Evolutionary conservation across 2,329 filamentous ascomycete genomes (phyloP).

Genomic region (Penicillium corylophilum): DNA sequence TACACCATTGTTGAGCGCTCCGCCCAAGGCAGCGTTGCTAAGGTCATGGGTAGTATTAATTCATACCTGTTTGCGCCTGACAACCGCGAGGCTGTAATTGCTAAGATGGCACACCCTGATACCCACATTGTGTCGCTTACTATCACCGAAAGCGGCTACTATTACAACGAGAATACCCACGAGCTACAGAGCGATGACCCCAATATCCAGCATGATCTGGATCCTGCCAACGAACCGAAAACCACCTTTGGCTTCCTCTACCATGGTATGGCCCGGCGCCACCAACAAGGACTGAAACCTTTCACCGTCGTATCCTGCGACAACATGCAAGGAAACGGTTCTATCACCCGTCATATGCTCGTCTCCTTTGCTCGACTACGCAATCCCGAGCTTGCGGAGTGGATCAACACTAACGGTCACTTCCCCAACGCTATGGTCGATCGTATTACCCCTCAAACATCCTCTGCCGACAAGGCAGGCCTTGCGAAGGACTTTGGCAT

Average conservation of each 20-base stretch:
- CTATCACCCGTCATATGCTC: slow-evolving; percentile 55
- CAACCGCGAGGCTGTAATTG: slow-evolving; percentile 52
- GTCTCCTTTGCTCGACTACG: slow-evolving; percentile 50
- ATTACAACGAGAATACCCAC: slow-evolving; percentile 59
- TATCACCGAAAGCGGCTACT: slow-evolving; percentile 59
- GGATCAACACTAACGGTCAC: slow-evolving; percentile 49
- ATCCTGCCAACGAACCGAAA: slow-evolving; percentile 45
- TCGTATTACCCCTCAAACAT: slow-evolving; percentile 55
- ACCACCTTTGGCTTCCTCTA: slow-evolving; percentile 57
- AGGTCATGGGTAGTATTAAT: slow-evolving; percentile 54
- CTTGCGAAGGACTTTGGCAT: slow-evolving; percentile 49
- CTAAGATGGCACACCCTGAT: slow-evolving; percentile 56
- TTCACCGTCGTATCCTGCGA: slow-evolving; percentile 58
- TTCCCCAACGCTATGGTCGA: slow-evolving; percentile 60
- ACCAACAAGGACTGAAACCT: slow-evolving; percentile 49
- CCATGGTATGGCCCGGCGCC: slow-evolving; percentile 50
- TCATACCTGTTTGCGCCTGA: slow-evolving; percentile 55
- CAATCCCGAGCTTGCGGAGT: slow-evolving; percentile 50
- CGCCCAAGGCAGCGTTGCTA: slow-evolving; percentile 49
- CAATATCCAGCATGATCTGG: slow-evolving; percentile 52
- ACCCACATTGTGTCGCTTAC: slow-evolving; percentile 57
- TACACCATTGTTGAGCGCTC: slow-evolving; percentile 58
- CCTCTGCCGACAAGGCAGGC: slow-evolving; percentile 45
- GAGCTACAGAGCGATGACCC: slow-evolving; percentile 50
- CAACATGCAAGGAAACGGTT: slow-evolving; percentile 59